These are phyloP conservation scores for Beauveria sp. DNA, from an alignment of 2,329 filamentous ascomycete species.

Conservation along the genomic window DNA sequence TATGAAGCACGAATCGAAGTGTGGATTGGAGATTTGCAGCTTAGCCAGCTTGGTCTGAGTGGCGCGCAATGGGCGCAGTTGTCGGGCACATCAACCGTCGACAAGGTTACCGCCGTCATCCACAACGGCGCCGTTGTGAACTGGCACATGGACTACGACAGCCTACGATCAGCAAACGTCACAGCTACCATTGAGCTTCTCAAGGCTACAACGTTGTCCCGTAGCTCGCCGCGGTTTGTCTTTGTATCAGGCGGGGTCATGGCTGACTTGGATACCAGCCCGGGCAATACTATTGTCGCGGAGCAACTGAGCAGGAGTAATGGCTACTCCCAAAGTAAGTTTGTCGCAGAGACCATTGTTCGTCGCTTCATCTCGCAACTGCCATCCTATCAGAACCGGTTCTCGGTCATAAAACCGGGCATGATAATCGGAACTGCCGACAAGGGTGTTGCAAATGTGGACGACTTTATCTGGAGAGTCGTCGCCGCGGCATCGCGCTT, in stretches of 20 bases:
- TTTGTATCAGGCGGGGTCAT: constrained; percentile 19
- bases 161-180: constrained; percentile 67
- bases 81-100: constrained; percentile 21
- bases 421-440: constrained; percentile 16
- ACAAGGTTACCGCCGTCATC: constrained; percentile 62
- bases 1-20: constrained; percentile 43
- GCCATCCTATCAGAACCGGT: constrained; percentile 1
- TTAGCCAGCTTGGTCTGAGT: constrained; percentile 62
- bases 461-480: constrained; percentile 18
- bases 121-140: constrained; percentile 82
- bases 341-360: constrained; percentile 17
- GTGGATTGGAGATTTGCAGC: constrained; percentile 63
- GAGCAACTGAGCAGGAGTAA: constrained; percentile 1
- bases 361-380: neutral
- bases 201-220: constrained; percentile 11
- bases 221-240: constrained; percentile 14
- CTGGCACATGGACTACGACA: constrained; percentile 72
- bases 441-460: constrained; percentile 17
- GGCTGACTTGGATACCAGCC: neutral
- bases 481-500: constrained; percentile 13
- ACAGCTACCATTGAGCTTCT: constrained; percentile 19
- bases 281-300: neutral
- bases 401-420: constrained; percentile 18
- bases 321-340: constrained; percentile 19
- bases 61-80: constrained; percentile 56